Percentiles rank a stretch among this genome's conserved stretches.
Conservation (phyloP, 805 yeast species). For the Phaffomyces thermotolerans region DNA sequence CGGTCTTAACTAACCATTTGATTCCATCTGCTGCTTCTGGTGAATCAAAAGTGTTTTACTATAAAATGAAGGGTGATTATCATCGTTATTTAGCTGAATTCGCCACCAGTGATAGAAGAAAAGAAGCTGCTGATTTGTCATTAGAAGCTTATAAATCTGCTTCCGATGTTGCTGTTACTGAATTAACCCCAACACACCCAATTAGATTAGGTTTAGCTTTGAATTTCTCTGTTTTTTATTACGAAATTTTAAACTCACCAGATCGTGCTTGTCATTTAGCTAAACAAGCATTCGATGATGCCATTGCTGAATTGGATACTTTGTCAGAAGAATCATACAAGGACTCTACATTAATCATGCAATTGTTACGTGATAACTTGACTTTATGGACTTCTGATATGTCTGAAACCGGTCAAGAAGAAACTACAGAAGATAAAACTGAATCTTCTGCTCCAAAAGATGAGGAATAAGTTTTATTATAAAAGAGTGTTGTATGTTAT, state of each 20-base stretch:
- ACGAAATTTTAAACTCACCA: conserved; percentile 96
- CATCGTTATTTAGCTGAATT: conserved; percentile 98
- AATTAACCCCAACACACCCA: conserved; percentile 97
- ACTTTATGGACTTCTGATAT: conserved; percentile 96
- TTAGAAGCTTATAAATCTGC: conserved; percentile 94
- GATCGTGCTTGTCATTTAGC: conserved; percentile 99
- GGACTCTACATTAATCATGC: conserved; percentile 98
- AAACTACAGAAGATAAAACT: conserved; percentile 32
- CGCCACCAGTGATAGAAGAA: conserved; percentile 84
- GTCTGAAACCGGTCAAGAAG: conserved; percentile 72
- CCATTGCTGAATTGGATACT: conserved; percentile 97
- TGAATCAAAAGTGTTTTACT: conserved; percentile 96
- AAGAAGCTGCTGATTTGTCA: conserved; percentile 86
- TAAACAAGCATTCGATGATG: conserved; percentile 98
- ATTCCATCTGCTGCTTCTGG: conserved; percentile 94
- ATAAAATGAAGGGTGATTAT: conserved; percentile 99
- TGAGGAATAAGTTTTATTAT: conserved; percentile 22
- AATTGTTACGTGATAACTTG: conserved; percentile 95
- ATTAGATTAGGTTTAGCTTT: conserved; percentile 96
- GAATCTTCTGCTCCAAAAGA: conserved; percentile 20
- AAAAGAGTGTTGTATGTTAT: conserved; percentile 1
- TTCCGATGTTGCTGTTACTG: conserved; percentile 93
- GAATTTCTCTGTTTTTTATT: conserved; percentile 96
- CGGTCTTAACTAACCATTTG: conserved; percentile 81
- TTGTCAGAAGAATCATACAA: conserved; percentile 97